phyloP scores from a whole-genome alignment of 2,329 filamentous ascomycete species.

The Chalara sp. region DNA sequence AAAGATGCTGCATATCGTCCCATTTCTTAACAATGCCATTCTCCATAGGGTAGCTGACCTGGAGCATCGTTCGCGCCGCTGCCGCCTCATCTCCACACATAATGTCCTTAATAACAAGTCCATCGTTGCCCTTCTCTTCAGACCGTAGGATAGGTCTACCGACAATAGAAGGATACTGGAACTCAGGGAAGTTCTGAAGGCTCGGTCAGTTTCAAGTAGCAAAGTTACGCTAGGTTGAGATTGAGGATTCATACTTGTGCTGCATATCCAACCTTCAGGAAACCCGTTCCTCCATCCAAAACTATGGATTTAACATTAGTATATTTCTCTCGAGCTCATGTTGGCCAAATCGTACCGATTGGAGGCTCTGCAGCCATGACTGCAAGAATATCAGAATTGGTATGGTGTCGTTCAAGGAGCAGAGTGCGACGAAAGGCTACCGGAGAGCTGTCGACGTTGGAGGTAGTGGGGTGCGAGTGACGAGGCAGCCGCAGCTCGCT shows the following conservation, averaged over 20 bases:
- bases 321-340: background rate
- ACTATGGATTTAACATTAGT: conserved; percentile 47
- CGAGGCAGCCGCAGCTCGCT: too few species aligned
- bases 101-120: conserved; percentile 87
- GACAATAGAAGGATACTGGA: conserved; percentile 97
- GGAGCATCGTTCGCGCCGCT: conserved; percentile 90
- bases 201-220: background rate
- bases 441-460: background rate
- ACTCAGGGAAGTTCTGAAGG: conserved; percentile 89
- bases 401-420: conserved; percentile 3
- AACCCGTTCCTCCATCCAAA: conserved; percentile 98
- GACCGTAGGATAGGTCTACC: conserved; percentile 95
- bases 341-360: conserved; percentile 22
- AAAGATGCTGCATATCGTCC: conserved; percentile 99
- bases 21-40: conserved; percentile 99
- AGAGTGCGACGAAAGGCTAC: background rate
- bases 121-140: conserved; percentile 67
- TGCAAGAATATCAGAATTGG: conserved; percentile 7
- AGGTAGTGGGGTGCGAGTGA: too few species aligned
- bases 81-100: conserved; percentile 99
- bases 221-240: background rate
- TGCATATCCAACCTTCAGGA: conserved; percentile 99
- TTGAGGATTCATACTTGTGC: conserved; percentile 55
- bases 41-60: conserved; percentile 99
- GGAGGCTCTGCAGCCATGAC: conserved; percentile 28